Conservation (phyloP, 1,139 yeast genomes). For the Saccharomyces hybrid region DNA sequence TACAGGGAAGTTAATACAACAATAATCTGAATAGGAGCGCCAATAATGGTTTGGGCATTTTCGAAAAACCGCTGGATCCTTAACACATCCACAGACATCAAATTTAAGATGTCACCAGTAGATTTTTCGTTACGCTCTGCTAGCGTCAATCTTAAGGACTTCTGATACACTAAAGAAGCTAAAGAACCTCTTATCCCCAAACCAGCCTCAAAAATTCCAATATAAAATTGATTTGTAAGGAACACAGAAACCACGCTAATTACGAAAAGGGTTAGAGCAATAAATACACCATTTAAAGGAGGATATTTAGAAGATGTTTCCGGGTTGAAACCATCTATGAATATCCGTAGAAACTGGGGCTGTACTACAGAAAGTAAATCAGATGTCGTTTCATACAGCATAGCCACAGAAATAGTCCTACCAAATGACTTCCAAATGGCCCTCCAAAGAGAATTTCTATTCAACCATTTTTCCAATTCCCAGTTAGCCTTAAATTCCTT, state of each 20-base stretch:
- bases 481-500: slow-evolving; percentile 33
- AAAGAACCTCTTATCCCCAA: slow-evolving; percentile 46
- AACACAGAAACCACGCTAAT: slow-evolving; percentile 42
- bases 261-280: slow-evolving; percentile 45
- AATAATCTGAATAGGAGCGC: slow-evolving; percentile 52
- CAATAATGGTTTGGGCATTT: slow-evolving; percentile 46
- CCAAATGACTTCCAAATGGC: slow-evolving; percentile 48
- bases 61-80: slow-evolving; percentile 48
- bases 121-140: slow-evolving; percentile 41
- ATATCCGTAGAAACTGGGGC: slow-evolving; percentile 48
- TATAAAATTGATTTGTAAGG: slow-evolving; percentile 46
- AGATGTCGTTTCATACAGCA: slow-evolving; percentile 40
- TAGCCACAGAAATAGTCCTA: slow-evolving; percentile 36
- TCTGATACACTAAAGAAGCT: slow-evolving; percentile 44
- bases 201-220: slow-evolving; percentile 46
- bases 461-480: slow-evolving; percentile 33
- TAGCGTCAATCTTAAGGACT: slow-evolving; percentile 43
- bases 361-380: slow-evolving; percentile 43
- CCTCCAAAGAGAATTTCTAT: slow-evolving; percentile 36
- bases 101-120: slow-evolving; percentile 52
- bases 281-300: slow-evolving; percentile 43
- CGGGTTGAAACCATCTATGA: slow-evolving; percentile 42
- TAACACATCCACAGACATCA: slow-evolving; percentile 52
- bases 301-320: slow-evolving; percentile 31
- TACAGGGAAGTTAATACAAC: slow-evolving; percentile 51